Conservation (phyloP, 2,329 filamentous ascomycete genomes). For the Alternaria ethzedia region DNA sequence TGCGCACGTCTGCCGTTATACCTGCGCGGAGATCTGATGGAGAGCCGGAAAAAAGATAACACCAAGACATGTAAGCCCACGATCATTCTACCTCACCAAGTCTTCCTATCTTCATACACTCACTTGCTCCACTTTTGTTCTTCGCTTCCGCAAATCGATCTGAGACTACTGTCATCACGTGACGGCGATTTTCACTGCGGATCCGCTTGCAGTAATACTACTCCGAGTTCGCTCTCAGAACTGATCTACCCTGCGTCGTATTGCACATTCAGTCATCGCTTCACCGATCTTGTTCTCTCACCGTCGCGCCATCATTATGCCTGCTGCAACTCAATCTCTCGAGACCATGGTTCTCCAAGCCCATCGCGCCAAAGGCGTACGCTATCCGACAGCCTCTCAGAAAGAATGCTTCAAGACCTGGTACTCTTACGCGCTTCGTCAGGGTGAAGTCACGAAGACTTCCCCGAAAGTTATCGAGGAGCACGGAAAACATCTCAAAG, state of each 20-base stretch:
- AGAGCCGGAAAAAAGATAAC: conserved; percentile 12
- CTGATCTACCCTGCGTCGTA: too few species aligned
- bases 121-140: neutral
- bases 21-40: conserved; percentile 12
- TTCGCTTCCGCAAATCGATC: neutral
- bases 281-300: neutral
- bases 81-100: neutral
- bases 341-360: conserved; percentile 42
- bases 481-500: conserved; percentile 31
- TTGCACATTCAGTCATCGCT: too few species aligned
- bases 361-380: conserved; percentile 44
- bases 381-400: conserved; percentile 37
- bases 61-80: neutral
- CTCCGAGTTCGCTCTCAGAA: neutral
- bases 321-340: conserved; percentile 37
- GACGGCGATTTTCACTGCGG: neutral
- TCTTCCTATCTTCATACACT: neutral
- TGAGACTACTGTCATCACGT: neutral
- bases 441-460: conserved; percentile 30
- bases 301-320: conserved; percentile 24
- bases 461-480: conserved; percentile 26
- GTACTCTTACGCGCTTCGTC: conserved; percentile 43
- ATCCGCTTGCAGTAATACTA: neutral
- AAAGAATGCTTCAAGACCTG: conserved; percentile 47
- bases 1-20: neutral